Conservation (phyloP, 2,329 filamentous ascomycete genomes). For the Nannizziopsis barbatae region DNA sequence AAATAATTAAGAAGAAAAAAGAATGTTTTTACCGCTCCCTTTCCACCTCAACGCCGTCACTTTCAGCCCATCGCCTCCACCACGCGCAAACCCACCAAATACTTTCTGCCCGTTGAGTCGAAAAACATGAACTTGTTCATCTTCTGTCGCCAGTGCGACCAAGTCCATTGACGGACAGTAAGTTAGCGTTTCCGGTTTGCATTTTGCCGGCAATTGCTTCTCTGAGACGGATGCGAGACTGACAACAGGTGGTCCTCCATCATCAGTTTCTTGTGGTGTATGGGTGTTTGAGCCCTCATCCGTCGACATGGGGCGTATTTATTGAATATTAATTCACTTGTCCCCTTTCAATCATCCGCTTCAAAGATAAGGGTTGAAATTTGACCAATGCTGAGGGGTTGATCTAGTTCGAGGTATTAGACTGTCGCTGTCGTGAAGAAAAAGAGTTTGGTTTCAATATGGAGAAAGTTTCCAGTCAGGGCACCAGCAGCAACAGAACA, state of each 20-base stretch:
- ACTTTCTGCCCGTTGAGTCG: slow-evolving; percentile 64
- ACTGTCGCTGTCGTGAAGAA: no score
- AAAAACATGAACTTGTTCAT: slow-evolving; percentile 62
- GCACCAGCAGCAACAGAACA: no score
- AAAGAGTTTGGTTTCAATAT: no score
- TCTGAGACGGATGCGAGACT: slow-evolving; percentile 30
- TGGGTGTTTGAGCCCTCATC: background rate
- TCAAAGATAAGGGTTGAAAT: background rate
- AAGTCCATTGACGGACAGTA: slow-evolving; percentile 82
- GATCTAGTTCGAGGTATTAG: no score
- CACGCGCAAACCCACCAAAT: slow-evolving; percentile 42
- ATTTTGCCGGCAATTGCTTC: slow-evolving; percentile 33
- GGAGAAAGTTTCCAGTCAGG: no score
- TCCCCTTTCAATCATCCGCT: background rate
- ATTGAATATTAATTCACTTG: background rate
- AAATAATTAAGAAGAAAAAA: slow-evolving; percentile 1
- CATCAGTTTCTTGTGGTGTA: background rate
- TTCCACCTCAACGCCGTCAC: slow-evolving; percentile 48
- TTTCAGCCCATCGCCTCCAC: slow-evolving; percentile 23
- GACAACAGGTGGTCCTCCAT: background rate
- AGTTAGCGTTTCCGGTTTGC: slow-evolving; percentile 44
- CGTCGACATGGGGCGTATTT: slow-evolving; percentile 1
- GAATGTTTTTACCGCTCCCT: slow-evolving; percentile 47
- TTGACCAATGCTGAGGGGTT: background rate
- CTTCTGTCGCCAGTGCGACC: slow-evolving; percentile 56